A percentile compares a stretch with the other conserved stretches of the same genome.
Evolutionary conservation across 352 stramenopile genomes (phyloP).

Genomic region (Phytophthora kernoviae): DNA sequence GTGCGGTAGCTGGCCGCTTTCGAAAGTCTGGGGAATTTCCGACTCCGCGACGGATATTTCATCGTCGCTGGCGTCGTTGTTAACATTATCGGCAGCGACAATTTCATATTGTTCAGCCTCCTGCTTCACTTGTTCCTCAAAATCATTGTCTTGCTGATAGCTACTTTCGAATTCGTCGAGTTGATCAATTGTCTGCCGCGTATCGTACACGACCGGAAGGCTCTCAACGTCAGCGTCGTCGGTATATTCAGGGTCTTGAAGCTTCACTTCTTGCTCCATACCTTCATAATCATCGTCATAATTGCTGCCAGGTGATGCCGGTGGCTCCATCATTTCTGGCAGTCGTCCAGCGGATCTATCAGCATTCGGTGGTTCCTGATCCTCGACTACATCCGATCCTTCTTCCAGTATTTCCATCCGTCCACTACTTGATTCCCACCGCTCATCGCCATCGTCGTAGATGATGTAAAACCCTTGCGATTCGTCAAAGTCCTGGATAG

Average conservation of each 20-base stretch:
- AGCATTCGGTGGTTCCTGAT: slow-evolving; percentile 11
- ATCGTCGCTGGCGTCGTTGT: slow-evolving; percentile 30
- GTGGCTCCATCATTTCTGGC: slow-evolving; percentile 51
- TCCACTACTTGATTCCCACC: slow-evolving; percentile 55
- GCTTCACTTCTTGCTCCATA: slow-evolving; percentile 17
- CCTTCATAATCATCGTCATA: slow-evolving; percentile 37
- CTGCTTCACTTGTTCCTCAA: slow-evolving; percentile 1
- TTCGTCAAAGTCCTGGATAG: slow-evolving; percentile 45
- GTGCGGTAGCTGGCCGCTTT: slow-evolving; percentile 5
- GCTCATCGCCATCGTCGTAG: slow-evolving; percentile 85
- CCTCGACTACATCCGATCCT: slow-evolving; percentile 10
- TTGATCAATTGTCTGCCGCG: neutral
- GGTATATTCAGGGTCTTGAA: neutral
- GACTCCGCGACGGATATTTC: slow-evolving; percentile 50
- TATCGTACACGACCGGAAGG: neutral
- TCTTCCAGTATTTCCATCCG: slow-evolving; percentile 48
- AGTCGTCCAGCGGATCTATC: neutral
- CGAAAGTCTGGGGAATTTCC: slow-evolving; percentile 54
- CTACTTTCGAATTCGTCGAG: neutral
- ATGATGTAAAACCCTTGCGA: slow-evolving; percentile 64
- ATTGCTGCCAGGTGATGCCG: slow-evolving; percentile 35
- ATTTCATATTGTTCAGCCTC: slow-evolving; percentile 3
- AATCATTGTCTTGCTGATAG: slow-evolving; percentile 9
- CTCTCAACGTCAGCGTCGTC: slow-evolving; percentile 9
- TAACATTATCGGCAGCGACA: neutral